Base-by-base conservation (phyloP, 345 rosid species). In the Gossypium sturtianum region DNA sequence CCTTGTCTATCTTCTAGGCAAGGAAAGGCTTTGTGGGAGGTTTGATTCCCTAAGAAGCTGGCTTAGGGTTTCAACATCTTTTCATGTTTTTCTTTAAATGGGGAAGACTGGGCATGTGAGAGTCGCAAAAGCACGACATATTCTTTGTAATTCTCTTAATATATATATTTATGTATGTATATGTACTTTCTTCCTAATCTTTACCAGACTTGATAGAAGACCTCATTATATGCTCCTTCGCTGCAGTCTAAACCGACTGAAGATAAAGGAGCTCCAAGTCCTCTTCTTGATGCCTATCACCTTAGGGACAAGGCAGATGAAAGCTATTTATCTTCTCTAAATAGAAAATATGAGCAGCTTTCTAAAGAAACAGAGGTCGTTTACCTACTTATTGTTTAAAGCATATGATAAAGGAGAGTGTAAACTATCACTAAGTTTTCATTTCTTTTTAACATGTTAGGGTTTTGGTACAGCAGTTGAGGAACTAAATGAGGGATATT, bases 281-380 rank as follows among this genome's bases (percentile, higher is more conserved):
- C 96, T 60, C 96, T 95, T 71, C 97, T 93, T 75, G 87, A 85
- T 52, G 75, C 93, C 65, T 95, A 95, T 85, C 82, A 86, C 85
- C 85, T 93, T 70, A 83, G 72, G 78, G 91, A 82, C 61, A 81
- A 75, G 69, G 82, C 68, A 63, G 78, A 82, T 65, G 86, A 77
- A 74, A 84, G 78, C 77, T 66, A 60, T 49, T 76, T 77, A 34
- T 62, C 77, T 25, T 68, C 72, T 73, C 53, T 77, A 16, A 43
- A 75, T 38, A 38, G 45, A 48, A 23, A 41, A 51, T 12, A 74
- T 47, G 77, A 80, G 43, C 80, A 78, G 41, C 76, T 73, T 66
- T 67, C 80, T 44, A 75, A 80, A 68, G 84, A 82, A 79, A 79
- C 73, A 49, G 78, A 87, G 89, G 96, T 86, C 83, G 23, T 52